These are phyloP conservation scores for Apophysomyces trapeziformis DNA, from an alignment of 371 early-diverging fungal genomes.

Conservation along the genomic window DNA sequence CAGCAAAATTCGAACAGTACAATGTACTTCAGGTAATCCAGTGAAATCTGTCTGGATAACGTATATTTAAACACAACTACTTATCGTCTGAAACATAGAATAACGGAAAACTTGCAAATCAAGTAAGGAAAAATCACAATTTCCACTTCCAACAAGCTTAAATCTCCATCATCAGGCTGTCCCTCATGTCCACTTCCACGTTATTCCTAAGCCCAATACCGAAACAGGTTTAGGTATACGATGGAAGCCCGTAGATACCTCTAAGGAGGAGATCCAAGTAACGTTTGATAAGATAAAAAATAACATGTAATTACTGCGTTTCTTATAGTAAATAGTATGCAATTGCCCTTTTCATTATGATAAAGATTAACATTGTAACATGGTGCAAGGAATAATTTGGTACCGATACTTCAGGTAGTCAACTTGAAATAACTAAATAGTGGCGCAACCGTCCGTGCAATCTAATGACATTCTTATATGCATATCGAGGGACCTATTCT, in stretches of 20 bases:
- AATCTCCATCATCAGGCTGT: constrained; percentile 57
- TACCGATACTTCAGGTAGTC: too few species aligned
- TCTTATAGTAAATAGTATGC: too few species aligned
- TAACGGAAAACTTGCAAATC: constrained; percentile 82
- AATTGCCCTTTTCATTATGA: too few species aligned
- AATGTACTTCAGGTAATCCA: constrained; percentile 84
- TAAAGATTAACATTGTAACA: too few species aligned
- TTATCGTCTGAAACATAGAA: constrained; percentile 50
- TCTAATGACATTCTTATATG: too few species aligned
- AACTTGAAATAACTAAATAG: too few species aligned
- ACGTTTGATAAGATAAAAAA: constrained; percentile 30
- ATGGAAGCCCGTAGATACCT: constrained; percentile 58
- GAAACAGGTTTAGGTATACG: constrained; percentile 74
- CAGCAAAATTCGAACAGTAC: constrained; percentile 74
- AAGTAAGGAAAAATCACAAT: constrained; percentile 38
- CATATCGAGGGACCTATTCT: too few species aligned
- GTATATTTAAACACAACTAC: not conserved
- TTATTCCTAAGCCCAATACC: constrained; percentile 80
- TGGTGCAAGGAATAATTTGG: too few species aligned
- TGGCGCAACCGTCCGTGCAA: too few species aligned
- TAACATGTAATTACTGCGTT: constrained; percentile 19
- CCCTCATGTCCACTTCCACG: constrained; percentile 91
- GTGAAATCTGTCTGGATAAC: not conserved
- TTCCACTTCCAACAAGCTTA: constrained; percentile 1
- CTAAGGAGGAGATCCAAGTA: constrained; percentile 41